Evolutionary conservation across 257 asterid genomes (phyloP).

Genomic region (Nicotiana obtusifolia): DNA sequence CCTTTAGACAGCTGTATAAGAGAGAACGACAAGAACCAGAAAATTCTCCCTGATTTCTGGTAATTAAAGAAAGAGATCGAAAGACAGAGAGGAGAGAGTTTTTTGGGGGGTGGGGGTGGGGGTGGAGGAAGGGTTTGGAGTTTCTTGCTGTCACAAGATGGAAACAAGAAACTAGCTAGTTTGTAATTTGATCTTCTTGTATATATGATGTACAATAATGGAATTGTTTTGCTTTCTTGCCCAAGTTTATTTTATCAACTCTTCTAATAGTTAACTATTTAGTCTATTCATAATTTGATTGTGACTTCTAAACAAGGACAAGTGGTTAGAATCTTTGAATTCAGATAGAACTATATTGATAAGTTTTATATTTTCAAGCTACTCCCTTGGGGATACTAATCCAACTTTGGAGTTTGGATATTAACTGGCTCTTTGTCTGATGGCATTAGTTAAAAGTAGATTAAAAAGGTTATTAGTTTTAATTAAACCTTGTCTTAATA

Average conservation of each 20-base stretch:
- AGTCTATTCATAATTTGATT: slow-evolving; percentile 5
- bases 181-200: neutral
- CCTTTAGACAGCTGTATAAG: neutral
- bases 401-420: neutral
- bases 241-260: neutral
- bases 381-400: neutral
- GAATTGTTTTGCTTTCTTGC: neutral
- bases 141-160: neutral
- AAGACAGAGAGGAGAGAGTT: neutral
- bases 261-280: neutral
- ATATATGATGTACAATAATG: neutral
- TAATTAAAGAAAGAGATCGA: slow-evolving; percentile 2
- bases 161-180: neutral
- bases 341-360: neutral
- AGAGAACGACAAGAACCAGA: slow-evolving; percentile 9
- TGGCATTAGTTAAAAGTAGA: neutral
- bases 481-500: neutral
- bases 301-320: neutral
- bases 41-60: slow-evolving; percentile 15
- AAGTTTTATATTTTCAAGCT: neutral
- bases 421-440: neutral
- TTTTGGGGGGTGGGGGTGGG: neutral
- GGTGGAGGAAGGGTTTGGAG: neutral
- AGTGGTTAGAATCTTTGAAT: slow-evolving; percentile 4
- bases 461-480: neutral